Conservation (phyloP, 208 protist genomes). For the Trypanosoma conorhini region DNA sequence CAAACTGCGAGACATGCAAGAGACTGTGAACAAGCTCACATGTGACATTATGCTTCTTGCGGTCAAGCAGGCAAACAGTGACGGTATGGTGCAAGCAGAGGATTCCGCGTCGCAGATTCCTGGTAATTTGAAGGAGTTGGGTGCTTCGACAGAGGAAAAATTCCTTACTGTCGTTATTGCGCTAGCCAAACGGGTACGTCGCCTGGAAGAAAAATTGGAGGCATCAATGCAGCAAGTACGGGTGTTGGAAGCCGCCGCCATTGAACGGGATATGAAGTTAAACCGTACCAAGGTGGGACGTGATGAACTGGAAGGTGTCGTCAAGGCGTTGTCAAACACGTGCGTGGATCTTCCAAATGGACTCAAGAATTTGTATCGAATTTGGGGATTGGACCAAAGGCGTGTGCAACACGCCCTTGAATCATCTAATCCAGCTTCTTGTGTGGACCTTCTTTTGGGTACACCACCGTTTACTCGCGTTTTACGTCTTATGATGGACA, state of each 20-base stretch:
- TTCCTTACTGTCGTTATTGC: conserved; percentile 21
- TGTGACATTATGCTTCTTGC: background rate
- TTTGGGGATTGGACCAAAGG: conserved; percentile 4
- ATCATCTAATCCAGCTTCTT: background rate
- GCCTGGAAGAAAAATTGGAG: conserved; percentile 18
- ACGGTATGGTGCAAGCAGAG: background rate
- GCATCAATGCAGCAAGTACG: conserved; percentile 15
- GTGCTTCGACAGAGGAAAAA: conserved; percentile 7
- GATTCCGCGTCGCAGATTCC: conserved; percentile 10
- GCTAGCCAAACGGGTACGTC: conserved; percentile 17
- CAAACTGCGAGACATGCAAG: conserved; percentile 10
- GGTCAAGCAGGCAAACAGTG: background rate
- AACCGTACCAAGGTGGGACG: conserved; percentile 3
- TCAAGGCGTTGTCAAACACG: background rate
- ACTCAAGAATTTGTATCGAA: conserved; percentile 18
- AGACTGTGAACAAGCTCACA: background rate
- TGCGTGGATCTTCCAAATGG: background rate
- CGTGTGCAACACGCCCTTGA: conserved; percentile 4
- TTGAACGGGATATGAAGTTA: conserved; percentile 15
- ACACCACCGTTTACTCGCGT: conserved; percentile 20
- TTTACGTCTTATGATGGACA: conserved; percentile 6
- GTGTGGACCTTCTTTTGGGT: conserved; percentile 8
- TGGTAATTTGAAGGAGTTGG: conserved; percentile 10
- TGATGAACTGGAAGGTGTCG: conserved; percentile 13
- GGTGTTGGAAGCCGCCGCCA: conserved; percentile 21